These are phyloP conservation scores for Forsythia suspensa DNA, from an alignment of 257 asterid genomes.

Conservation along the genomic window DNA sequence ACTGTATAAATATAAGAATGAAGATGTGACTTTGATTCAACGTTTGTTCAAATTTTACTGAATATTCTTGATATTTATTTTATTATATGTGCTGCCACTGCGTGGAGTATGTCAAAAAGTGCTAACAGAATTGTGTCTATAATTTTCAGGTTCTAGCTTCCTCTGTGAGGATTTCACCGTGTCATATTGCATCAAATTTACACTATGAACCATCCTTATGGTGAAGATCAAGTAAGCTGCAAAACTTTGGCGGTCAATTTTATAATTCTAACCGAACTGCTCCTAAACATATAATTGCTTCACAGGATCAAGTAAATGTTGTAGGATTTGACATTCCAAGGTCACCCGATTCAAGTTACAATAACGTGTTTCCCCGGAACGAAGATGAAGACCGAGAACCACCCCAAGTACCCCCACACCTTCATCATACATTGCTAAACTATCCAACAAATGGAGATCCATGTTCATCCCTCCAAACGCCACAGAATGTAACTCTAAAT, in stretches of 20 bases:
- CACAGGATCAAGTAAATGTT: conserved; percentile 43
- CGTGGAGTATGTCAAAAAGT: too few species aligned
- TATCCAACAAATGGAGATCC: conserved; percentile 27
- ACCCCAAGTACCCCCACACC: conserved; percentile 42
- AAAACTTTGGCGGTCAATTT: neutral
- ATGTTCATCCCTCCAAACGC: conserved; percentile 32
- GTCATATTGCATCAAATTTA: neutral
- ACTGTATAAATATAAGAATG: too few species aligned
- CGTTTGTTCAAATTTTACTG: too few species aligned
- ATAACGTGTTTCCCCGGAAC: conserved; percentile 31
- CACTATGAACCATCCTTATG: conserved; percentile 56
- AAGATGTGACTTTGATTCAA: too few species aligned
- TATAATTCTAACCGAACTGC: neutral
- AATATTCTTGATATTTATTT: too few species aligned
- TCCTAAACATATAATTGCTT: conserved; percentile 1
- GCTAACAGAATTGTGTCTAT: neutral
- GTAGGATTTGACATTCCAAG: conserved; percentile 50
- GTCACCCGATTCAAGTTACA: conserved; percentile 54
- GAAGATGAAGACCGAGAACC: conserved; percentile 55
- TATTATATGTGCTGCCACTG: too few species aligned
- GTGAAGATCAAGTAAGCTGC: conserved; percentile 59
- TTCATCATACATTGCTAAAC: conserved; percentile 43
- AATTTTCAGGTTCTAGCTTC: conserved; percentile 27
- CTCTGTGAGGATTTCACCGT: neutral
- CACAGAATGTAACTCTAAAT: conserved; percentile 45